Base-by-base conservation (phyloP, 2,329 filamentous ascomycete species). In the Rugonectria rugulosa region DNA sequence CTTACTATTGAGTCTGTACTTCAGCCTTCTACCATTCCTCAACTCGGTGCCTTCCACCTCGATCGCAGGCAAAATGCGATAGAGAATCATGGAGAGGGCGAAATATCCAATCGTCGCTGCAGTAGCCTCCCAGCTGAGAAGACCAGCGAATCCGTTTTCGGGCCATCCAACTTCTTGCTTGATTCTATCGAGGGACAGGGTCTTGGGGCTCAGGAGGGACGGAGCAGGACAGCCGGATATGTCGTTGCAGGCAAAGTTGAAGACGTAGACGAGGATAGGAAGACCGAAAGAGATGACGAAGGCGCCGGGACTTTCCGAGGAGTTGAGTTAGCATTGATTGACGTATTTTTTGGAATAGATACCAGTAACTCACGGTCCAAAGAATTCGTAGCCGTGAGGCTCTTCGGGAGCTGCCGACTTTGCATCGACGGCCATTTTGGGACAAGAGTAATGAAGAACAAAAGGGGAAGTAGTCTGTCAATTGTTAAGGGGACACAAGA, bases 231-330 rank as follows among this genome's bases (percentile, higher is more conserved):
- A 98, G 55, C 95, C 94, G 8, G 91, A 89, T 61, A 96, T 80
- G 73, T 98, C 93, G 77, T 97, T 98, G 82, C 94, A 97, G 67
- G 89, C 80, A 70, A 97, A 96, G 41, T 88, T 83, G 70, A 94
- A 88, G 66, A 87, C 72, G 76, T 95, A 96, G 65, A 92, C 84
- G 61, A 93, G 81, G 36, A 92, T 57, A 0, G 94, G 94, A 1
- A 97, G 85, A 53, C 88, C 88, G 67, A 96, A 88, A 7, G 90
- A 90, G 68, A 98, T 91, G 58, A 77, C 83, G 57, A 88, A 84
- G 29, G 90, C 91, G 52, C 92, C 93, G 36, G 88, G 79, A 50
- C 92, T 96, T 43, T 36, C 6, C 17, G 32, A 6, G 37, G 2
- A 9, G 15, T n/a, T 14, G 9, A 44, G 41, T 68, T 48, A 62